These are phyloP conservation scores for Saturnispora galanensis DNA, from an alignment of 805 yeast genomes.

Conservation along the genomic window DNA sequence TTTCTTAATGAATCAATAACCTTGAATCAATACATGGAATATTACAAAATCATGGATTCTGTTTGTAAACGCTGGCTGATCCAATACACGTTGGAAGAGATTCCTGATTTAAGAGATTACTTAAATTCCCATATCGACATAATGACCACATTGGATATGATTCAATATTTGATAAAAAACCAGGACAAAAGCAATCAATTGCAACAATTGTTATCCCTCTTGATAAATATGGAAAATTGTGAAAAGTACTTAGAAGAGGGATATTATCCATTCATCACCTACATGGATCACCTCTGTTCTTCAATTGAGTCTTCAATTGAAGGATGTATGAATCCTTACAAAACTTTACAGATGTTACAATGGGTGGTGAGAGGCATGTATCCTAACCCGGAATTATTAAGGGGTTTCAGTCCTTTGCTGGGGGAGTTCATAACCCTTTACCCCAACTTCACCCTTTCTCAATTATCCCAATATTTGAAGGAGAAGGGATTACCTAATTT, in stretches of 20 bases:
- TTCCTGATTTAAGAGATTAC: background rate
- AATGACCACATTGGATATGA: constrained; percentile 4
- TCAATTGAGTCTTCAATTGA: constrained; percentile 7
- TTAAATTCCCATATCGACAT: background rate
- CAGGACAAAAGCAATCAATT: constrained; percentile 9
- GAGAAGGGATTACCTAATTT: constrained; percentile 5
- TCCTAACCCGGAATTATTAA: constrained; percentile 1
- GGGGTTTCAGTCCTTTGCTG: background rate
- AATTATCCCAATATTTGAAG: constrained; percentile 7
- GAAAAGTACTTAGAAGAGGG: constrained; percentile 5
- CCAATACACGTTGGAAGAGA: background rate
- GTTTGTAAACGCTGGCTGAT: constrained; percentile 9
- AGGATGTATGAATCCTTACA: constrained; percentile 8
- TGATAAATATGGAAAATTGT: constrained; percentile 3
- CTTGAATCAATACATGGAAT: constrained; percentile 3
- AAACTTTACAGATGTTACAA: constrained; percentile 5
- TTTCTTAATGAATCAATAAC: background rate
- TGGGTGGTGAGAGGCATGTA: constrained; percentile 7
- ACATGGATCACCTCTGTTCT: constrained; percentile 8
- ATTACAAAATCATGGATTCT: constrained; percentile 9
- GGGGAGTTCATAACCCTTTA: constrained; percentile 7
- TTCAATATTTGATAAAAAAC: background rate
- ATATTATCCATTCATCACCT: constrained; percentile 11
- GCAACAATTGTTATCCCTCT: constrained; percentile 1
- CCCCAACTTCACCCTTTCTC: constrained; percentile 11